Evolutionary conservation across 805 yeast genomes (phyloP).

Genomic region (Brettanomyces bruxellensis): DNA sequence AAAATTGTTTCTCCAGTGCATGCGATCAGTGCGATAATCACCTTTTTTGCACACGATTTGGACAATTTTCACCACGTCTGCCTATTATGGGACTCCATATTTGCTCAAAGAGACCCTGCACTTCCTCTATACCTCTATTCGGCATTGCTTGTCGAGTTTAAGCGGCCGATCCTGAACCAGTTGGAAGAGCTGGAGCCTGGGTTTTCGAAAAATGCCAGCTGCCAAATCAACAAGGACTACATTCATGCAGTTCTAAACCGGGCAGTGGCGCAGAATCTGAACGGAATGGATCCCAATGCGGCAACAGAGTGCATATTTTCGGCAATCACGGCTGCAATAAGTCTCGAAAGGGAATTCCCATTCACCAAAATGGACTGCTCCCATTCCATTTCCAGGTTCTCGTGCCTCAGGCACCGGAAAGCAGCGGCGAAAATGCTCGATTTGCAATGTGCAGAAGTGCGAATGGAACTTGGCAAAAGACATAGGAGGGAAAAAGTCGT

Average conservation of each 20-base stretch:
- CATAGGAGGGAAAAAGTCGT: background rate
- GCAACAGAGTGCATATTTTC: background rate
- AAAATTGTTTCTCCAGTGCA: slow-evolving; percentile 45
- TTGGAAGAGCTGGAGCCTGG: slow-evolving; percentile 15
- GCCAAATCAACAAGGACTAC: slow-evolving; percentile 3
- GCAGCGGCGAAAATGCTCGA: background rate
- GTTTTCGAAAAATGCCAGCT: slow-evolving; percentile 5
- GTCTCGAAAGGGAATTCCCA: background rate
- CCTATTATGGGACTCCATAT: slow-evolving; percentile 59
- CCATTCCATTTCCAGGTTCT: slow-evolving; percentile 4
- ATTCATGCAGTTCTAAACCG: background rate
- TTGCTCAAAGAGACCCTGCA: slow-evolving; percentile 47
- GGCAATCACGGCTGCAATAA: background rate
- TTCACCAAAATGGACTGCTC: background rate
- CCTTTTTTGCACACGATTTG: slow-evolving; percentile 70
- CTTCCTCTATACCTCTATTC: slow-evolving; percentile 54
- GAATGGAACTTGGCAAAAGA: background rate
- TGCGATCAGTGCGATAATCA: slow-evolving; percentile 68
- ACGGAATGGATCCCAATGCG: background rate
- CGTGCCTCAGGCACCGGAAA: background rate
- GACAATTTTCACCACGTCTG: slow-evolving; percentile 39
- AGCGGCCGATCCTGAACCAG: slow-evolving; percentile 31
- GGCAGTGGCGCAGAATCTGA: background rate
- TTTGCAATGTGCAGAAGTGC: slow-evolving; percentile 1
- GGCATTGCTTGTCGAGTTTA: slow-evolving; percentile 39